These are phyloP conservation scores for Podospora fimiseda DNA, from an alignment of 495 filamentous ascomycete genomes.

Conservation along the genomic window DNA sequence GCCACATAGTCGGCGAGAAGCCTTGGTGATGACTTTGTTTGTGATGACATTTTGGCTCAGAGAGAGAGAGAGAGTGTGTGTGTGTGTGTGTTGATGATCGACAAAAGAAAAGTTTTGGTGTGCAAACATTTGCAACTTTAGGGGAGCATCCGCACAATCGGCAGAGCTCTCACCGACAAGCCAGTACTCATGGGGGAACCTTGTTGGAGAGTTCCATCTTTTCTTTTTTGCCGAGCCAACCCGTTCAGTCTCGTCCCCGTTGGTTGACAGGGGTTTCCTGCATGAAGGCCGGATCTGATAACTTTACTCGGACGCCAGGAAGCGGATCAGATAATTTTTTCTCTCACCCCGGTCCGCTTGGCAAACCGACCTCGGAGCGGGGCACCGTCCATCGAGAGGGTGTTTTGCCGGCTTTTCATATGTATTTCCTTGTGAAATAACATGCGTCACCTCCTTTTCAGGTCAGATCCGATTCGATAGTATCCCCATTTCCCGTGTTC, in stretches of 20 bases:
- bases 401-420: no score
- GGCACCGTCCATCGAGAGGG: background rate
- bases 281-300: slow-evolving; percentile 44
- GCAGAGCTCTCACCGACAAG: background rate
- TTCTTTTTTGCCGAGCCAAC: background rate
- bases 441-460: no score
- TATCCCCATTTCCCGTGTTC: background rate
- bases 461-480: no score
- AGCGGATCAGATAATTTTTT: slow-evolving; percentile 38
- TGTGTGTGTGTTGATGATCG: background rate
- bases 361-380: slow-evolving; percentile 27
- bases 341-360: slow-evolving; percentile 11
- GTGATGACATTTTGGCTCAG: slow-evolving; percentile 1
- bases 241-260: background rate
- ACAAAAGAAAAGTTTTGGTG: background rate
- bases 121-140: background rate
- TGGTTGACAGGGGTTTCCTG: slow-evolving; percentile 13
- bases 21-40: slow-evolving; percentile 10
- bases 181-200: background rate
- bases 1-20: slow-evolving; percentile 21
- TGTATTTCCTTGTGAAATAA: no score
- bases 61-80: no score
- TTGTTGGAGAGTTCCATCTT: background rate
- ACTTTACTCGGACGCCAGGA: slow-evolving; percentile 35
- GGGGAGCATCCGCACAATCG: background rate